Evolutionary conservation across 1,284 basidiomycete species (phyloP).

Genomic region (Cryptococcus sp.): DNA sequence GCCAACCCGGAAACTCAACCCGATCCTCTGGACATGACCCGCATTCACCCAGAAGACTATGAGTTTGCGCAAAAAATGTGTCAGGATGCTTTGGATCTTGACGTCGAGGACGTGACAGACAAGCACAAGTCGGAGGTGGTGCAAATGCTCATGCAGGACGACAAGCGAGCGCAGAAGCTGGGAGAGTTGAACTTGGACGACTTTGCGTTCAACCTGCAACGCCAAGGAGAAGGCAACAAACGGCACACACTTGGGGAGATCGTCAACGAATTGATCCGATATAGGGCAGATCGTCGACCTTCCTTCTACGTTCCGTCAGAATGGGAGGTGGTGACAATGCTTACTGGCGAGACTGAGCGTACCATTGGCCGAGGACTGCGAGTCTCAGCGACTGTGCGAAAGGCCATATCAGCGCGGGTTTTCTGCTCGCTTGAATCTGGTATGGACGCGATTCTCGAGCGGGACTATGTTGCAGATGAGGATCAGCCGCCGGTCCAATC

Average conservation of each 20-base stretch:
- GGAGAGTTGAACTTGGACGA: slow-evolving; percentile 93
- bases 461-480: slow-evolving; percentile 63
- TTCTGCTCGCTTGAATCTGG: slow-evolving; percentile 75
- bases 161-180: slow-evolving; percentile 77
- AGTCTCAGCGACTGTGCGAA: slow-evolving; percentile 70
- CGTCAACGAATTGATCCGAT: slow-evolving; percentile 80
- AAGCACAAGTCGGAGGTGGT: slow-evolving; percentile 82
- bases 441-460: slow-evolving; percentile 78
- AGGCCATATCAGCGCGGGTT: slow-evolving; percentile 33
- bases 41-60: slow-evolving; percentile 98
- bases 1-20: slow-evolving; percentile 66
- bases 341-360: slow-evolving; percentile 84
- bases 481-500: slow-evolving; percentile 53
- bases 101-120: slow-evolving; percentile 90
- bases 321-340: slow-evolving; percentile 90
- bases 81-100: slow-evolving; percentile 90
- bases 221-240: slow-evolving; percentile 74
- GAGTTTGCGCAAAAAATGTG: slow-evolving; percentile 98
- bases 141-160: slow-evolving; percentile 82
- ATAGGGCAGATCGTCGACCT: slow-evolving; percentile 77
- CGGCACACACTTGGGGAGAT: slow-evolving; percentile 85
- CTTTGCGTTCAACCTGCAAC: slow-evolving; percentile 87
- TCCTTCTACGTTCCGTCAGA: slow-evolving; percentile 67
- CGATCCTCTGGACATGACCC: slow-evolving; percentile 91
- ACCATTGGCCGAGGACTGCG: slow-evolving; percentile 80